Conservation (phyloP, 208 protist genomes). For the Leishmania gerbilli region DNA sequence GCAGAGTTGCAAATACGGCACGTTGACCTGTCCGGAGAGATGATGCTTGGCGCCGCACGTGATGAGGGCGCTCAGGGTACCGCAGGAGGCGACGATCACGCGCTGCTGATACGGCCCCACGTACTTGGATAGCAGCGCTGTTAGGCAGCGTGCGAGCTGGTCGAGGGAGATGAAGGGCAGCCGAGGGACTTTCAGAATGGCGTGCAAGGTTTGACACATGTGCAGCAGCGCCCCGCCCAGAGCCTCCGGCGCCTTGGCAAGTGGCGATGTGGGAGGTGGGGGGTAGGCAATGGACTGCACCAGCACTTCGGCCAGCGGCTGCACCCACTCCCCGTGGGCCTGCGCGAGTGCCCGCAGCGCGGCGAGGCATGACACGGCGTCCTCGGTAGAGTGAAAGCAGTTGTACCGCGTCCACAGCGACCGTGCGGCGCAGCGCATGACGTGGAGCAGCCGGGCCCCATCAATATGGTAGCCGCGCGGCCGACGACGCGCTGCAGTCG, state of each 20-base stretch:
- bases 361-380: constrained; percentile 55
- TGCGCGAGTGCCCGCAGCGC: constrained; percentile 58
- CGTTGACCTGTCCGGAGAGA: constrained; percentile 45
- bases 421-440: constrained; percentile 56
- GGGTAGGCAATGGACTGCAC: constrained; percentile 48
- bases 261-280: constrained; percentile 18
- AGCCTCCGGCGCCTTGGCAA: constrained; percentile 26
- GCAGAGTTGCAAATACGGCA: constrained; percentile 72
- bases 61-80: constrained; percentile 70
- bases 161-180: constrained; percentile 67
- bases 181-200: constrained; percentile 45
- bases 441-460: constrained; percentile 45
- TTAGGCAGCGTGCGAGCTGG: constrained; percentile 48
- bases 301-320: constrained; percentile 61
- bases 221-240: constrained; percentile 56
- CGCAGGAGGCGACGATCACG: constrained; percentile 71
- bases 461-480: constrained; percentile 35
- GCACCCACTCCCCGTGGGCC: constrained; percentile 54
- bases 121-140: constrained; percentile 72
- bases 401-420: constrained; percentile 66
- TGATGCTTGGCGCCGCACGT: constrained; percentile 59
- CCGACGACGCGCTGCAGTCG: constrained; percentile 7
- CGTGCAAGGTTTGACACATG: constrained; percentile 47
- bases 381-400: constrained; percentile 39
- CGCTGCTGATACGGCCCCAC: constrained; percentile 82